phyloP scores from a whole-genome alignment of 78 protist species.

The Speleostelium caveatum region DNA sequence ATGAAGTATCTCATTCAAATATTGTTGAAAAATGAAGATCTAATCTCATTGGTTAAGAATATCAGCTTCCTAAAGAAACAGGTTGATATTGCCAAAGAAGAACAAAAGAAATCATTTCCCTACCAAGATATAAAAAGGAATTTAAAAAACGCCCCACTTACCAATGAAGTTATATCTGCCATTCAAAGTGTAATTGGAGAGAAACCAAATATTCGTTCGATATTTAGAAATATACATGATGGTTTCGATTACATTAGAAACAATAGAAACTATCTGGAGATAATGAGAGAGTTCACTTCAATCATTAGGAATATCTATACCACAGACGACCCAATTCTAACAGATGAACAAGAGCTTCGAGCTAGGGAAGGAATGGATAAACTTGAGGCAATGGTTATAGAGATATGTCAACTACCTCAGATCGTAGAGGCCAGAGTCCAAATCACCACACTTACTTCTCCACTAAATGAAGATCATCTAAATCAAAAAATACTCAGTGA shows the following conservation, averaged over 20 bases:
- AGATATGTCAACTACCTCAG: conserved; percentile 42
- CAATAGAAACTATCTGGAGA: conserved; percentile 8
- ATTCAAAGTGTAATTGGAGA: conserved; percentile 53
- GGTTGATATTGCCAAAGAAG: conserved; percentile 64
- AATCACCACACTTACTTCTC: not conserved
- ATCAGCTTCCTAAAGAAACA: conserved; percentile 47
- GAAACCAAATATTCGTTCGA: conserved; percentile 11
- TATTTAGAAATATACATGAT: conserved; percentile 15
- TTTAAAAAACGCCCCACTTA: conserved; percentile 42
- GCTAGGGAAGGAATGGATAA: conserved; percentile 29
- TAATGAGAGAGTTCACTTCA: conserved; percentile 8
- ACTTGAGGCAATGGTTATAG: conserved; percentile 43
- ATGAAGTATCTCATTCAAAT: conserved; percentile 49
- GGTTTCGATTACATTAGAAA: not conserved
- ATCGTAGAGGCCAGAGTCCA: conserved; percentile 42
- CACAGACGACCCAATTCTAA: conserved; percentile 30
- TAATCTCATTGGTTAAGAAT: conserved; percentile 29
- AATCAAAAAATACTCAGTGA: conserved; percentile 19
- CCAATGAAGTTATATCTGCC: conserved; percentile 33
- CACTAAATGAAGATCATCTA: conserved; percentile 24
- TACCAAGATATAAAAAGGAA: not conserved
- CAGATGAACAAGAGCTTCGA: not conserved
- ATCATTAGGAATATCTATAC: conserved; percentile 47
- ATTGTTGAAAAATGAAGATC: conserved; percentile 36
- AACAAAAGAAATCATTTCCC: conserved; percentile 48